Evolutionary conservation across 2,329 filamentous ascomycete species (phyloP).

Genomic region (Simplicillium aogashimaense): DNA sequence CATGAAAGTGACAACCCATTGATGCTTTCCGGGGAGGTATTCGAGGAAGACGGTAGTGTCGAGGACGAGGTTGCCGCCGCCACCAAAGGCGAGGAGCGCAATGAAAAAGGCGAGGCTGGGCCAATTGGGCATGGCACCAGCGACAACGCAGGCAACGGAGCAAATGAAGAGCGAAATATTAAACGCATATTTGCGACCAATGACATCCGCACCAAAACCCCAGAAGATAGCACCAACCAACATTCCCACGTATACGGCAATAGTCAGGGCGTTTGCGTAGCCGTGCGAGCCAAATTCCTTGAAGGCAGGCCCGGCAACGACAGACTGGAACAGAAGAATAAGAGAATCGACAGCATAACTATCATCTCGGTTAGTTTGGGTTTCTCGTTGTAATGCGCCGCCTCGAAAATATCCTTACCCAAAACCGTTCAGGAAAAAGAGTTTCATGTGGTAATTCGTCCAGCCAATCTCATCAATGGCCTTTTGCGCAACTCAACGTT

Average conservation of each 20-base stretch:
- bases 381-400: background rate
- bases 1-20: constrained; percentile 35
- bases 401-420: constrained; percentile 21
- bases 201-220: constrained; percentile 57
- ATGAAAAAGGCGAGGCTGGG: constrained; percentile 53
- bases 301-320: constrained; percentile 48
- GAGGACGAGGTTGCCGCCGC: constrained; percentile 39
- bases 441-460: constrained; percentile 48
- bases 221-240: constrained; percentile 54
- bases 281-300: constrained; percentile 46
- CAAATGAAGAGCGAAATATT: constrained; percentile 56
- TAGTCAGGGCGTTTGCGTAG: constrained; percentile 47
- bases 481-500: constrained; percentile 12
- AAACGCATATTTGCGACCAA: constrained; percentile 59
- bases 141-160: constrained; percentile 46
- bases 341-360: constrained; percentile 38
- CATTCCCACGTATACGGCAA: constrained; percentile 50
- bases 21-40: constrained; percentile 34
- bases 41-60: constrained; percentile 43
- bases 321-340: constrained; percentile 46
- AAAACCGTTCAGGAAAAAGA: constrained; percentile 54
- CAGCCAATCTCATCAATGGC: constrained; percentile 50
- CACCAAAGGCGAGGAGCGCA: constrained; percentile 51
- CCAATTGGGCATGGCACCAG: constrained; percentile 60
- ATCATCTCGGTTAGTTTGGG: constrained; percentile 14